Conservation (phyloP, 352 stramenopile genomes). For the Phytophthora citrophthora region DNA sequence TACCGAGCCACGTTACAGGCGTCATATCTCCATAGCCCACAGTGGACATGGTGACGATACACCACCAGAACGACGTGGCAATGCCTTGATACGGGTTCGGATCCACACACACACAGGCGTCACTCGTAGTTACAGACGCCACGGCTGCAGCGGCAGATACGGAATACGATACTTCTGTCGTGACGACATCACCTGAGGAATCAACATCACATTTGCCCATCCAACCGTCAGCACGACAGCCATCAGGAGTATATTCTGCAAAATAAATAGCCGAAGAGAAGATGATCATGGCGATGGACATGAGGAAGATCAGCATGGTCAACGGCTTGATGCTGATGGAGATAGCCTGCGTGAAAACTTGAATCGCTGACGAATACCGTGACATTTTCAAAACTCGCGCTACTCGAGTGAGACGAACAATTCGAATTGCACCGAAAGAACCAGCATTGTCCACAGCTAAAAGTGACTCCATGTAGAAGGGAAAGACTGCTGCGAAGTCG, state of each 20-base stretch:
- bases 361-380: slow-evolving; percentile 86
- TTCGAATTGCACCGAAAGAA: slow-evolving; percentile 77
- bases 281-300: slow-evolving; percentile 85
- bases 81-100: slow-evolving; percentile 88
- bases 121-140: slow-evolving; percentile 17
- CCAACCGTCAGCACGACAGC: slow-evolving; percentile 66
- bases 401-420: slow-evolving; percentile 85
- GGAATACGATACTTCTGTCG: slow-evolving; percentile 21
- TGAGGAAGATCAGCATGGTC: slow-evolving; percentile 90
- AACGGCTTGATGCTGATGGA: slow-evolving; percentile 77
- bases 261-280: slow-evolving; percentile 90
- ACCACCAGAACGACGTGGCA: slow-evolving; percentile 87
- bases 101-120: slow-evolving; percentile 65
- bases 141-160: slow-evolving; percentile 34
- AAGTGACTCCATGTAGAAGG: slow-evolving; percentile 83
- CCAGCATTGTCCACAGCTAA: slow-evolving; percentile 69
- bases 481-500: slow-evolving; percentile 84
- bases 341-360: slow-evolving; percentile 83
- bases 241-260: slow-evolving; percentile 70
- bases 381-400: slow-evolving; percentile 89
- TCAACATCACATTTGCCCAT: slow-evolving; percentile 48
- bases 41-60: slow-evolving; percentile 93
- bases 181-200: slow-evolving; percentile 16
- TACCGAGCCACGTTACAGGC: slow-evolving; percentile 74
- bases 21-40: slow-evolving; percentile 91